Evolutionary conservation across 2,329 filamentous ascomycete species (phyloP), one percentile per base, ranked within the genome.

Genomic region (Tolypocladium pustulatum): DNA sequence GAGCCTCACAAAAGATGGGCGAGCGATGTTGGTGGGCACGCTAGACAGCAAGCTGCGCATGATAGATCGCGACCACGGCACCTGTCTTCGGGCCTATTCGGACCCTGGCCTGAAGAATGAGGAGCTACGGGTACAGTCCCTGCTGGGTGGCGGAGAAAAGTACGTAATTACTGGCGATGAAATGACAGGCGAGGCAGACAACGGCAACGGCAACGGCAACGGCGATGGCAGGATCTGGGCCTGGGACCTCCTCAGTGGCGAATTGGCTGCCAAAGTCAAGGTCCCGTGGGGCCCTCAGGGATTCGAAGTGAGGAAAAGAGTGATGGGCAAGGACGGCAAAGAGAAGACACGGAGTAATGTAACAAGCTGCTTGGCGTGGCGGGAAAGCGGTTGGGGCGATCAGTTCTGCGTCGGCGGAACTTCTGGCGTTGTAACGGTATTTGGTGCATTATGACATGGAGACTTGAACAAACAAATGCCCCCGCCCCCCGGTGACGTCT

Each of bases 111-210:
- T 79, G 74, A 74, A 76, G 64, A 95, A 94, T 68, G 82, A 81
- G 61, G 84, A 86, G 54, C 75, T 94, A 61, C 79, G 91, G n/a
- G 79, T 95, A 37, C 85, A 91, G 71, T 87, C 87, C 43, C 79
- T 89, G 5, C 76, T 97, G 58, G 92, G 90, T 0, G 80, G 84
- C 36, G 85, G 82, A 62, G 93, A 96, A 72, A 86, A 83, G 60
- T 87, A 88, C 55, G 90, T 94, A 1, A 67, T 97, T 4, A 88
- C 85, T 56, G 93, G 93, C 9, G 91, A 91, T 66, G 92, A 97
- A 72, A 78, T 82, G 57, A 66, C 64, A 1, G 69, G 61, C 25
- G 69, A 65, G 36, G 36, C 62, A 43, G 67, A 58, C n/a, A 52
- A 58, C 25, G 46, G 58, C 2, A 60, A 62, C 55, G 75, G 74